Base-by-base conservation (phyloP, 1,284 basidiomycete species). In the Austroboletus niveus region DNA sequence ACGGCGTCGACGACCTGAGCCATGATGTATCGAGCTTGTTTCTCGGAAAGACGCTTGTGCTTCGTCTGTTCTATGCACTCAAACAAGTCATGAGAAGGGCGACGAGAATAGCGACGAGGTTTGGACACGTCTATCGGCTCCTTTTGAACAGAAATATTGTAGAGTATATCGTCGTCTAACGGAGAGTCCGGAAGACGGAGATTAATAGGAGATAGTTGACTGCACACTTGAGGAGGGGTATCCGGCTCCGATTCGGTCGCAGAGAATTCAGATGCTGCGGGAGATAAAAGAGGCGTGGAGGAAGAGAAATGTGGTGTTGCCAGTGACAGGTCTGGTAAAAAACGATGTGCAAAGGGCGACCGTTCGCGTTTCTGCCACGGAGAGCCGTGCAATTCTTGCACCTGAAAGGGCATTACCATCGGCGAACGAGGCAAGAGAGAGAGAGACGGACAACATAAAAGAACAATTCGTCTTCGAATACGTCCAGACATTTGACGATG, bases 301-400 rank as follows among this genome's bases (percentile, higher is more conserved):
- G 72, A 65, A 29, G 74, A 55, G 54, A 68, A 45, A 62, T 71
- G 49, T 58, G 76, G 45, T 66, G 70, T 47, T 7, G 27, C 27
- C 8, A 29, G 27, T 65, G 66, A 49, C 36, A 51, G 35, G 14
- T 52, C 52, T 17, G 70, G 70, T 39, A 64, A 61, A 52, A 55
- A 58, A 36, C 39, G 44, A 24, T 24, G 51, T 32, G 44, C 14
- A 53, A 59, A 43, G 52, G 49, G 56, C 39, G 56, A 54, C 55
- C 54, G 59, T 55, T 69, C 60, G 66, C 61, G 59, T 51, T 74
- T 75, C 47, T 69, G 73, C 94, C 94, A 96, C 2, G 93, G 92
- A 12, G 85, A 84, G 24, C 94, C 94, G 65, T 97, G 94, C 29
- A 94, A 75, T 69, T 96, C 94, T 77, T 94, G 92, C 22, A 96